phyloP scores from a whole-genome alignment of 176 grass and related monocot genomes.

The Bonia amplexicaulis region DNA sequence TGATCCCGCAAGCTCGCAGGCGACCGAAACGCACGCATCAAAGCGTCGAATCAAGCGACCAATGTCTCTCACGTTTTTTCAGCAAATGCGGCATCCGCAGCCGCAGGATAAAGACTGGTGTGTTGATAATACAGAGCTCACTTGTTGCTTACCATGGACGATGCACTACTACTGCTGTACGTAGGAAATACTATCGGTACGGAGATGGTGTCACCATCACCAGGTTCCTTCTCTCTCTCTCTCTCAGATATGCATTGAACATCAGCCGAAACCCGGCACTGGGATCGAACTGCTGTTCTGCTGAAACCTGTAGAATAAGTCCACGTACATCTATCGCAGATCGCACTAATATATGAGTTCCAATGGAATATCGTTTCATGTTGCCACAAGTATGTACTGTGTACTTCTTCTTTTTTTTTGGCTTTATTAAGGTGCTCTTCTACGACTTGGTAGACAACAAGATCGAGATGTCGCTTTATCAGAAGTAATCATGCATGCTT shows the following conservation, averaged over 20 bases:
- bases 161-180: neutral
- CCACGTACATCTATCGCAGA: neutral
- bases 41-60: neutral
- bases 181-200: neutral
- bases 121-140: neutral
- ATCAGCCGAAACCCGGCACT: neutral
- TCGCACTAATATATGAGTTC: neutral
- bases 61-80: constrained; percentile 1
- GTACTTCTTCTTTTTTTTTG: neutral
- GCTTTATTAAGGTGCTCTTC: neutral
- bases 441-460: neutral
- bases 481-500: neutral
- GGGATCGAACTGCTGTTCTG: neutral
- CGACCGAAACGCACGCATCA: constrained; percentile 4
- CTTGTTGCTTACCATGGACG: neutral
- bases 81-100: constrained; percentile 11
- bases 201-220: neutral
- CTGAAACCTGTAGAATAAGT: neutral
- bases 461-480: neutral
- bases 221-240: no score
- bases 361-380: neutral
- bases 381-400: neutral
- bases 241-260: neutral
- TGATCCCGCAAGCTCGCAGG: neutral
- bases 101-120: neutral